Conservation (phyloP, 2,329 filamentous ascomycete genomes). For the Xylariaceae sp. region DNA sequence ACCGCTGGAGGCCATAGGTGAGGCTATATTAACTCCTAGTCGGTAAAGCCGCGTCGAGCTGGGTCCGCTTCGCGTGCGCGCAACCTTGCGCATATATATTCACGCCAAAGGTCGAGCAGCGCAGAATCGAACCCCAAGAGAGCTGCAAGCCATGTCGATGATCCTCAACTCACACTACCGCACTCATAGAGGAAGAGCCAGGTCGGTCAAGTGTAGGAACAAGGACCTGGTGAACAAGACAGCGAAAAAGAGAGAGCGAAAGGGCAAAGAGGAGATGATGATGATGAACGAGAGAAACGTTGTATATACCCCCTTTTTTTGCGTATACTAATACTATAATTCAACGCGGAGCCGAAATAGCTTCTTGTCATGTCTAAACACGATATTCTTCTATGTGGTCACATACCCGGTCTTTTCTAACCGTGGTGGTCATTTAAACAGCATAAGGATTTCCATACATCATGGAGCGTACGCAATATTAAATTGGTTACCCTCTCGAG, state of each 20-base stretch:
- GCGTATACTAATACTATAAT: constrained; percentile 30
- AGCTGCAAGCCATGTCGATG: no score
- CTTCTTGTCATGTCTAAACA: constrained; percentile 18
- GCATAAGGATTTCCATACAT: not conserved
- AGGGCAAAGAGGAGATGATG: constrained; percentile 27
- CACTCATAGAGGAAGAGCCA: not conserved
- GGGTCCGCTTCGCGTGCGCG: not conserved
- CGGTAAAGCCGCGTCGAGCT: not conserved
- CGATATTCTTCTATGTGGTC: not conserved
- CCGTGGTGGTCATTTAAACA: not conserved
- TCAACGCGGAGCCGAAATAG: constrained; percentile 17
- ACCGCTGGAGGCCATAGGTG: not conserved
- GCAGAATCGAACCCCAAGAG: no score
- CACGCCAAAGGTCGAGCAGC: no score
- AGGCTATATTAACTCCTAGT: no score
- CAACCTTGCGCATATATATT: not conserved
- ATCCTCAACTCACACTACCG: not conserved
- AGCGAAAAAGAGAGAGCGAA: constrained; percentile 7
- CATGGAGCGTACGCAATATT: not conserved
- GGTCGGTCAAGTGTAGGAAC: no score
- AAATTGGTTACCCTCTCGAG: not conserved
- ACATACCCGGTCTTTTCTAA: not conserved
- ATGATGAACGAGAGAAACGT: constrained; percentile 6
- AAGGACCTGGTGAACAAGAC: no score
- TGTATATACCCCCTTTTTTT: constrained; percentile 28